Evolutionary conservation across 2,329 filamentous ascomycete genomes (phyloP), one percentile per base, ranked within the genome.

Genomic region (Pseudocercospora fijiensis): DNA sequence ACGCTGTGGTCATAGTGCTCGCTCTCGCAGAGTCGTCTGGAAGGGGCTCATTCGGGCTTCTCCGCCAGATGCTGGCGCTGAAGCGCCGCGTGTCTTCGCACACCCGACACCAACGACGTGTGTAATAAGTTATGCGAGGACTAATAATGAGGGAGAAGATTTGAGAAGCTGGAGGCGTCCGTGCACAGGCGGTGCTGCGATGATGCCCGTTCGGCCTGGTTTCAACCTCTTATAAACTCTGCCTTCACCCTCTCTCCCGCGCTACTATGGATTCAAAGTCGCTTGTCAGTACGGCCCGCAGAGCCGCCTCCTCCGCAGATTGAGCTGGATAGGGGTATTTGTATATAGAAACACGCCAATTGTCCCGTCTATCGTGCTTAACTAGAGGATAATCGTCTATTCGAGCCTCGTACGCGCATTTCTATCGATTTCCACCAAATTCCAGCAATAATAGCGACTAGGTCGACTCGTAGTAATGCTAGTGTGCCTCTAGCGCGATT

Each of bases 1-100:
- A 61, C 20, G 57, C 27, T 6, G 58, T 45, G 18, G 57, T 58
- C 57, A 58, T 58, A 22, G 41, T 58, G 57, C 24, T 49, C 8
- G 57, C 57, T 22, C 43, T 49, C 16, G 41, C 49, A 30, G 57
- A 47, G 4, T 45, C 37, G 33, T 58, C 57, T 24, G 56, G 27
- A 58, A 30, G 28, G 52, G 52, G 52, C 52, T 37, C 52, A 56
- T 56, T 56, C 52, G 53, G 53, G 16, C 28, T 56, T 33, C 28
- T 56, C 53, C 53, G 41, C 53, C 53, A 56, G 30, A 56, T 41
- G 8, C 53, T 28, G 53, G 53, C 53, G 53, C 53, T 56, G 28
- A 41, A 41, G 53, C 53, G 53, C 53, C 53, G 53, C 41, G 20
- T 41, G 53, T 56, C 28, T 41, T 41, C 53, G 16, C 28, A 56